phyloP scores from a whole-genome alignment of 768 basidiomycete genomes.

The Suillus brevipes region DNA sequence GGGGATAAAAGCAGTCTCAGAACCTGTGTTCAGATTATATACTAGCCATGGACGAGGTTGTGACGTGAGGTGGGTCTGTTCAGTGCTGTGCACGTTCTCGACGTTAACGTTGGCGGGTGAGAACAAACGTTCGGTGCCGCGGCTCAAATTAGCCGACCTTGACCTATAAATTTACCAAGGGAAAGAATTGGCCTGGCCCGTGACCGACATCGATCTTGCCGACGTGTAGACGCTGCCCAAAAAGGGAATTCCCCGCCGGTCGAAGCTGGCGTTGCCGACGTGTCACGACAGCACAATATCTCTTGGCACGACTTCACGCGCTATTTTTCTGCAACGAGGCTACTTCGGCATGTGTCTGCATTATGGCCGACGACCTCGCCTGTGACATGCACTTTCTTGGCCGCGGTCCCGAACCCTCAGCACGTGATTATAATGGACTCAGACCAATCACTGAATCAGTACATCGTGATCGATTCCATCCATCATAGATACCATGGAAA shows the following conservation, averaged over 20 bases:
- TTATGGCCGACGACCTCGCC: not conserved
- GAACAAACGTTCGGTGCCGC: not conserved
- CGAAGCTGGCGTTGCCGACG: not conserved
- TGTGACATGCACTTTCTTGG: not conserved
- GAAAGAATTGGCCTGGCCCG: too few relatives aligned
- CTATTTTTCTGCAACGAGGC: not conserved
- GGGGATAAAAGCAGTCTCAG: not conserved
- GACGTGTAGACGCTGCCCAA: not conserved
- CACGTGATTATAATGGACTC: not conserved
- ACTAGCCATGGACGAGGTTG: not conserved
- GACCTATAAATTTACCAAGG: not conserved
- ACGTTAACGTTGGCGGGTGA: not conserved
- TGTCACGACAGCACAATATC: not conserved
- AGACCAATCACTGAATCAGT: not conserved
- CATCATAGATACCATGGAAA: constrained; percentile 3
- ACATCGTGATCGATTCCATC: not conserved
- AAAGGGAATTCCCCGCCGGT: not conserved
- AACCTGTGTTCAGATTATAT: not conserved
- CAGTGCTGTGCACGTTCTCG: not conserved
- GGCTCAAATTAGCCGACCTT: not conserved
- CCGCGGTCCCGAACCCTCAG: not conserved
- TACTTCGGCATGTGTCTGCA: not conserved
- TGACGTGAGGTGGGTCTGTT: not conserved
- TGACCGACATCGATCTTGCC: not conserved
- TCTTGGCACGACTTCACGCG: too few relatives aligned